Conservation (phyloP, 2,329 filamentous ascomycete genomes). For the Podosphaera fusca region DNA sequence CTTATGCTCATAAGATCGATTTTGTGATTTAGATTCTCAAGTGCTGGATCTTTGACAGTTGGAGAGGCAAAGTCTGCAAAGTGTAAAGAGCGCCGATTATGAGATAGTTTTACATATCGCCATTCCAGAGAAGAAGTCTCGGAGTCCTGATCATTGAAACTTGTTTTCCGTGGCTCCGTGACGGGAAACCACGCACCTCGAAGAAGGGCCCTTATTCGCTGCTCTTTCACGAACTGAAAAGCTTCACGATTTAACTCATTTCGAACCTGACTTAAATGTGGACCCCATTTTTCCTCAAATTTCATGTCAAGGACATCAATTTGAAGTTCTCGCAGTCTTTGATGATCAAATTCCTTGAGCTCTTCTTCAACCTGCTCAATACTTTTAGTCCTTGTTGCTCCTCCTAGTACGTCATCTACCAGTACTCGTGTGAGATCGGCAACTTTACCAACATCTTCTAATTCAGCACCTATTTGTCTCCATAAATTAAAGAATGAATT, state of each 20-base stretch:
- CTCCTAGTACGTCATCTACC: conserved; percentile 70
- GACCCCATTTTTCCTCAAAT: conserved; percentile 87
- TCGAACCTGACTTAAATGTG: conserved; percentile 71
- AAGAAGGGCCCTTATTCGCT: conserved; percentile 72
- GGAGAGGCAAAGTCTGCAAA: conserved; percentile 62
- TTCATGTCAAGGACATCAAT: conserved; percentile 81
- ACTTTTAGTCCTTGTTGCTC: conserved; percentile 59
- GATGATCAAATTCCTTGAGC: conserved; percentile 60
- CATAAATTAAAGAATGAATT: conserved; percentile 79
- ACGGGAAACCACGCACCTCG: conserved; percentile 66
- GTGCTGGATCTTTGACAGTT: conserved; percentile 37
- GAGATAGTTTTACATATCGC: conserved; percentile 71
- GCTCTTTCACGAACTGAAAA: conserved; percentile 89
- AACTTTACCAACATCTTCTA: conserved; percentile 83
- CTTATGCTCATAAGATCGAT: conserved; percentile 74
- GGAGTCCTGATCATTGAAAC: conserved; percentile 18
- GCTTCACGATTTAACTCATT: conserved; percentile 82
- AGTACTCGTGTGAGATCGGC: conserved; percentile 77
- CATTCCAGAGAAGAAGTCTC: conserved; percentile 22
- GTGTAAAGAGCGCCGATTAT: conserved; percentile 76
- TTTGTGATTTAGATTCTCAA: conserved; percentile 56
- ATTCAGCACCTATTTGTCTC: conserved; percentile 68
- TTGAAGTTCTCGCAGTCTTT: conserved; percentile 58
- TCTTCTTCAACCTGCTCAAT: conserved; percentile 78
- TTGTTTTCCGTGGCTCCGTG: conserved; percentile 19